Conservation (phyloP, 2,329 filamentous ascomycete species). For the Ascochyta viciae-villosae region DNA sequence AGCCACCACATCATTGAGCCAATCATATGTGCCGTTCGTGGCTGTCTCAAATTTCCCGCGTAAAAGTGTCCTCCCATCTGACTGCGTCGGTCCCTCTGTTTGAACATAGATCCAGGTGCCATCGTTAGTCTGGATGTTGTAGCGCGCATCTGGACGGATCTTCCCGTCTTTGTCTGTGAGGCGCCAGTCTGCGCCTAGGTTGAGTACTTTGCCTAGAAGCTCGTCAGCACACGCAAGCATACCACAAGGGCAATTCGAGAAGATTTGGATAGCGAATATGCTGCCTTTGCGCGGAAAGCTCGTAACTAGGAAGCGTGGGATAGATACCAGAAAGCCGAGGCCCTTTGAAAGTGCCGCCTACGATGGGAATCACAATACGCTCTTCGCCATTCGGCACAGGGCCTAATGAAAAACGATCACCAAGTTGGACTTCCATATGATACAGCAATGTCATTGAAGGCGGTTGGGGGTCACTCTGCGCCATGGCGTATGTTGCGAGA, state of each 20-base stretch:
- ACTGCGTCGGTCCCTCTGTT: slow-evolving; percentile 40
- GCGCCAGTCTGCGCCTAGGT: slow-evolving; percentile 51
- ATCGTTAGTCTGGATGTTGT: slow-evolving; percentile 48
- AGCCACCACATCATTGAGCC: slow-evolving; percentile 49
- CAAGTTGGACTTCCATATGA: slow-evolving; percentile 30
- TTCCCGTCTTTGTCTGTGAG: slow-evolving; percentile 32
- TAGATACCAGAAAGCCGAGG: slow-evolving; percentile 30
- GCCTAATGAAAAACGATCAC: slow-evolving; percentile 30
- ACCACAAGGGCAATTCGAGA: no score
- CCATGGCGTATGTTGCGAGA: slow-evolving; percentile 21
- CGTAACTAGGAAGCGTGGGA: not conserved
- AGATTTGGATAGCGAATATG: no score
- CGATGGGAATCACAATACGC: slow-evolving; percentile 39
- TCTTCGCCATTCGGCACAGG: slow-evolving; percentile 29
- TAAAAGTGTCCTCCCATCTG: slow-evolving; percentile 40
- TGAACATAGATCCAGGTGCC: slow-evolving; percentile 45
- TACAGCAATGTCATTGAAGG: slow-evolving; percentile 34
- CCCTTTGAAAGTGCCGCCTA: slow-evolving; percentile 41
- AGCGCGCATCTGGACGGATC: slow-evolving; percentile 46
- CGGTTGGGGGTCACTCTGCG: slow-evolving; percentile 20
- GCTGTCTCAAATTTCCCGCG: slow-evolving; percentile 46
- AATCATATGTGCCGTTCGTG: slow-evolving; percentile 41
- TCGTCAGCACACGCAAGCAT: not conserved
- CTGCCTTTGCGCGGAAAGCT: no score
- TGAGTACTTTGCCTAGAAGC: slow-evolving; percentile 38